Evolutionary conservation across 2,329 filamentous ascomycete genomes (phyloP).

Genomic region (Daldinia sp.): DNA sequence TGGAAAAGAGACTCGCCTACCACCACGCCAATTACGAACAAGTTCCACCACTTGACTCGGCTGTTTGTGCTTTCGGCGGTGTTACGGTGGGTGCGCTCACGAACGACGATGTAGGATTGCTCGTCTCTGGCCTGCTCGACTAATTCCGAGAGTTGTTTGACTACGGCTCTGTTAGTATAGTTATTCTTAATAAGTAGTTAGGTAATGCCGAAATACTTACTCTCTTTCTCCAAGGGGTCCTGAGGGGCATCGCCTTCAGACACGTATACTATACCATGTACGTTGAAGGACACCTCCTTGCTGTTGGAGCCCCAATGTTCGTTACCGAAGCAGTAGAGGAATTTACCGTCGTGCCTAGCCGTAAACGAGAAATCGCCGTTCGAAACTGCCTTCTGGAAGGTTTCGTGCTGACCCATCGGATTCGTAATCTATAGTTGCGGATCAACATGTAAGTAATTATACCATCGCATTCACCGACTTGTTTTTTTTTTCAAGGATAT

Average conservation of each 20-base stretch:
- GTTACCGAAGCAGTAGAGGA: slow-evolving; percentile 98
- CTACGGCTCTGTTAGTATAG: slow-evolving; percentile 56
- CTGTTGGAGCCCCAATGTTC: slow-evolving; percentile 96
- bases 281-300: slow-evolving; percentile 99
- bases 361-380: slow-evolving; percentile 94
- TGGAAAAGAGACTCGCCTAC: slow-evolving; percentile 95
- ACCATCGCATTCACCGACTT: slow-evolving; percentile 1
- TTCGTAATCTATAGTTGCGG: slow-evolving; percentile 71
- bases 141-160: slow-evolving; percentile 83
- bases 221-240: slow-evolving; percentile 91
- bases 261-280: slow-evolving; percentile 98
- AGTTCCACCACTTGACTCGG: slow-evolving; percentile 99
- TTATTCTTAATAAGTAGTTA: background rate
- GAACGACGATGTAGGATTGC: slow-evolving; percentile 94
- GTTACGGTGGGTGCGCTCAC: slow-evolving; percentile 96
- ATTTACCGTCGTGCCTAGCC: slow-evolving; percentile 85
- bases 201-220: slow-evolving; percentile 56
- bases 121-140: slow-evolving; percentile 95
- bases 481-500: background rate
- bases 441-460: slow-evolving; percentile 30
- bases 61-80: slow-evolving; percentile 98
- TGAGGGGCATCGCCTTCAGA: slow-evolving; percentile 83
- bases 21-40: slow-evolving; percentile 91
- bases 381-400: slow-evolving; percentile 81
- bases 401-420: slow-evolving; percentile 77